A percentile compares a stretch with the other conserved stretches of the same genome.
Conservation (phyloP, 1,284 basidiomycete species). For the Xanthoconium separans region DNA sequence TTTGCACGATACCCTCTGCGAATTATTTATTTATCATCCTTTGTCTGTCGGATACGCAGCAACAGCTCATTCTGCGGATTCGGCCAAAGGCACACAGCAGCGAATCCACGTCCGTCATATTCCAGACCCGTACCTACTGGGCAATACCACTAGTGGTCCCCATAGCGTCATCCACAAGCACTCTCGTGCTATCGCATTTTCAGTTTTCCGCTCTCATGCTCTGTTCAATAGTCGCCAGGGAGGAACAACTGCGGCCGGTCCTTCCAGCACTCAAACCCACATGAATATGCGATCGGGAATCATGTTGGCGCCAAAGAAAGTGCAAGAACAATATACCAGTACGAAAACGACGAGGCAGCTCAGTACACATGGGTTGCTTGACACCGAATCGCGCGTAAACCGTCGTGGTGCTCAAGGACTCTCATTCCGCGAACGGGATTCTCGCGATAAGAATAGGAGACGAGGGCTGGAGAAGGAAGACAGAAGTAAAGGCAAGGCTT, state of each 20-base stretch:
- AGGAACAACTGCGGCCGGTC: slow-evolving; percentile 3
- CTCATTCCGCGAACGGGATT: slow-evolving; percentile 15
- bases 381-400: slow-evolving; percentile 35
- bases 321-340: slow-evolving; percentile 74
- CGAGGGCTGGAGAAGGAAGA: slow-evolving; percentile 21
- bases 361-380: slow-evolving; percentile 63
- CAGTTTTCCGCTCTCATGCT: slow-evolving; percentile 64
- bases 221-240: slow-evolving; percentile 30
- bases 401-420: slow-evolving; percentile 15
- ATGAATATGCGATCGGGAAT: slow-evolving; percentile 50
- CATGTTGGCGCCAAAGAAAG: slow-evolving; percentile 65
- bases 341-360: slow-evolving; percentile 72
- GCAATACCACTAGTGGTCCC: slow-evolving; percentile 52
- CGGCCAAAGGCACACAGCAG: slow-evolving; percentile 60
- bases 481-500: slow-evolving; percentile 22
- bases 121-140: slow-evolving; percentile 41
- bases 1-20: slow-evolving; percentile 11
- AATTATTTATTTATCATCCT: background rate
- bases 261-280: slow-evolving; percentile 27
- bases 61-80: slow-evolving; percentile 41
- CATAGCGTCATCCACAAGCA: slow-evolving; percentile 73
- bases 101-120: slow-evolving; percentile 62
- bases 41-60: background rate
- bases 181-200: slow-evolving; percentile 72
- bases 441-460: slow-evolving; percentile 17